Evolutionary conservation across 2,329 filamentous ascomycete genomes (phyloP), one percentile per base, ranked within the genome.

Genomic region (Colletotrichum orchidophilum): DNA sequence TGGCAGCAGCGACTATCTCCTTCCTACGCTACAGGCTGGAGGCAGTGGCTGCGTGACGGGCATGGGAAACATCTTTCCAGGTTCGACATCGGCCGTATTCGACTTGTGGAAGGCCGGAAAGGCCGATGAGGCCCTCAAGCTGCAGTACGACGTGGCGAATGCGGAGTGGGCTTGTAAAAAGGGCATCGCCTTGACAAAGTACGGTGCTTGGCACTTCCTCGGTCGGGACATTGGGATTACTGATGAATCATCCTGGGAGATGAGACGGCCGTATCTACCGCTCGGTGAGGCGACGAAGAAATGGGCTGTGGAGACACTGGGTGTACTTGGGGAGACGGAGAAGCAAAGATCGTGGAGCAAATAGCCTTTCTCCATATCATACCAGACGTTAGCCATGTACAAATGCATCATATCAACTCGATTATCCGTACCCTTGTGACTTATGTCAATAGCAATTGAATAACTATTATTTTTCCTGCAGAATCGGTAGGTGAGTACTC

Each of bases 131-230:
- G 83, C 83, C 1, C 77, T 75, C 24, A 76, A 74, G 29, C 74
- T 86, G 31, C 85, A 87, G 58, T 80, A 80, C 3, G 71, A 81
- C 3, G 81, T 86, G 0, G 83, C 85, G 1, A 81, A 84, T 58
- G 84, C 84, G 0, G 85, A 87, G 71, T 85, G 83, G 80, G 84
- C 85, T 0, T 87, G 85, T 72, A 87, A 87, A 75, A 85, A 86
- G 76, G 81, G 83, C 0, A 81, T 87, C 27, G 80, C 83, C 0
- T 76, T 80, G 8, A 87, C 85, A 0, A 87, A 87, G 73, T 87
- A 82, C 63, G 85, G 81, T 6, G 81, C 83, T 0, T 83, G 82
- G 75, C 77, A 81, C 70, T 85, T 82, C 71, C 73, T 84, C 0
- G 85, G 84, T 0, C 77, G 75, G 11, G 73, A 75, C 1, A 73